Evolutionary conservation across 345 rosid species (phyloP).

Genomic region (Ceriops zippeliana): DNA sequence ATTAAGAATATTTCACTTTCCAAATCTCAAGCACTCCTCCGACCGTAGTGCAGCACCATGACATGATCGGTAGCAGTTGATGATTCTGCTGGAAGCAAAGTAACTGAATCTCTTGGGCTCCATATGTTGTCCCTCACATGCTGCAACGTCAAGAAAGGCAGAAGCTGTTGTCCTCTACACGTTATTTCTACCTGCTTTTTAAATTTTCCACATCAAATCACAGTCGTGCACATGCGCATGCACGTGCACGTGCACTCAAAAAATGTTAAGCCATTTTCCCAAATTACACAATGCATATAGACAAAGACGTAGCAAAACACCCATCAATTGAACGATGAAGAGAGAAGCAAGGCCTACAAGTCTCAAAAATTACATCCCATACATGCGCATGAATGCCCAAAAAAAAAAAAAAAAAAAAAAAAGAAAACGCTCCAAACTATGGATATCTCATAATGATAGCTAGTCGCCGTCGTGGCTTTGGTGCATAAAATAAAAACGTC

Average conservation of each 20-base stretch:
- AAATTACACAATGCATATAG: too few relatives aligned
- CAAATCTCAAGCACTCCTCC: slow-evolving; percentile 39
- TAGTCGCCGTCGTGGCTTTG: background rate
- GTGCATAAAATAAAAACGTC: background rate
- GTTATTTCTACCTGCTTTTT: slow-evolving; percentile 81
- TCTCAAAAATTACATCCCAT: too few relatives aligned
- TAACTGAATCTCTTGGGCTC: slow-evolving; percentile 54
- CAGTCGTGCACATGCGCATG: background rate
- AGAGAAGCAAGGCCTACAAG: too few relatives aligned
- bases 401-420: too few relatives aligned
- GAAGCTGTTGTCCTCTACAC: slow-evolving; percentile 85
- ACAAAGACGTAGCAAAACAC: too few relatives aligned
- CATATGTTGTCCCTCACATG: slow-evolving; percentile 89
- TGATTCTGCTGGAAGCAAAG: slow-evolving; percentile 55
- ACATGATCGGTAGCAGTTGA: slow-evolving; percentile 64
- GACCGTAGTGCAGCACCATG: slow-evolving; percentile 85
- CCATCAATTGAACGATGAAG: too few relatives aligned
- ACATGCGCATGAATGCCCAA: slow-evolving; percentile 5
- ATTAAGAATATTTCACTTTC: background rate
- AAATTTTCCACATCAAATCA: background rate
- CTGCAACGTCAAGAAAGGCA: slow-evolving; percentile 75
- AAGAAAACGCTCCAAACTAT: background rate
- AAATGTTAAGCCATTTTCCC: too few relatives aligned
- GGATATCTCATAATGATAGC: background rate
- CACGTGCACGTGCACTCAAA: background rate